Evolutionary conservation across 2,329 filamentous ascomycete genomes (phyloP).

Genomic region (Macrophomina tecta): DNA sequence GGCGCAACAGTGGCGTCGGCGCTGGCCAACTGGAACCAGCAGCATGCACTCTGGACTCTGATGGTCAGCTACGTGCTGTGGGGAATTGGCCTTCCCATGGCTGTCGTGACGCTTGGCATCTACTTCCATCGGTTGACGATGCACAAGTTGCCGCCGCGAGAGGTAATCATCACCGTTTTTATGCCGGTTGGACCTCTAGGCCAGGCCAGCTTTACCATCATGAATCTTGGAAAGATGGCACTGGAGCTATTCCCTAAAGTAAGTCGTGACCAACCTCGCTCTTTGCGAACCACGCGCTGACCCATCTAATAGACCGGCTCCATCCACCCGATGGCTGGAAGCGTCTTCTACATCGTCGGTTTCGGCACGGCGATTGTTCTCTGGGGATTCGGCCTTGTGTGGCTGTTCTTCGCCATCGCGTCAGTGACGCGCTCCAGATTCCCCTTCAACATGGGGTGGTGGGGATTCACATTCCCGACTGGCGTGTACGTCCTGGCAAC

Average conservation of each 20-base stretch:
- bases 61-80: slow-evolving; percentile 72
- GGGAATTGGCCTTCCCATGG: slow-evolving; percentile 68
- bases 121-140: slow-evolving; percentile 73
- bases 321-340: slow-evolving; percentile 53
- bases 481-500: slow-evolving; percentile 62
- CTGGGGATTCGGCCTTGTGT: slow-evolving; percentile 63
- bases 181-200: slow-evolving; percentile 71
- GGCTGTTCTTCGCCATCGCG: slow-evolving; percentile 61
- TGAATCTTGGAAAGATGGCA: slow-evolving; percentile 55
- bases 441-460: slow-evolving; percentile 69
- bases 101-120: slow-evolving; percentile 67
- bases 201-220: slow-evolving; percentile 68
- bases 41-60: slow-evolving; percentile 66
- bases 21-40: slow-evolving; percentile 54
- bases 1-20: slow-evolving; percentile 69
- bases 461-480: slow-evolving; percentile 65
- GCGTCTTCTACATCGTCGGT: slow-evolving; percentile 65
- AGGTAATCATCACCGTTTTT: slow-evolving; percentile 72
- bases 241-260: slow-evolving; percentile 48
- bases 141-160: slow-evolving; percentile 69
- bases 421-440: slow-evolving; percentile 55
- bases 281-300: background rate
- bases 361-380: slow-evolving; percentile 60
- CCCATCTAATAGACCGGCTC: slow-evolving; percentile 28
- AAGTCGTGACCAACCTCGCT: background rate